Evolutionary conservation across 306 rosid species (phyloP).

Genomic region (Begonia masoniana): DNA sequence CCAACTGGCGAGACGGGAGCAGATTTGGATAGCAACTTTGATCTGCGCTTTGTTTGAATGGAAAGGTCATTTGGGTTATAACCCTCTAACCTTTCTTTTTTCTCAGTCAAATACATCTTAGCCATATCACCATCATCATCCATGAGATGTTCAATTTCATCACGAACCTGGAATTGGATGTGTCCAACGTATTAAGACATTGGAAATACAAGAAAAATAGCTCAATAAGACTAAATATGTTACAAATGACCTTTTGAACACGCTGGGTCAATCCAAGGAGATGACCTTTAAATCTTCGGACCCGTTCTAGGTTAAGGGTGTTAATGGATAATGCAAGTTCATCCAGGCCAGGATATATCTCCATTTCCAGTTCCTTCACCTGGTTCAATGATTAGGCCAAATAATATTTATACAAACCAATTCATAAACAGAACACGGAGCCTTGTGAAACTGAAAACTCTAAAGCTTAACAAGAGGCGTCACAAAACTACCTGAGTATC

Average conservation of each 20-base stretch:
- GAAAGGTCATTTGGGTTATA: conserved; percentile 28
- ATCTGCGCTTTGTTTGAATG: conserved; percentile 20
- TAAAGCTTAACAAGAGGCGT: too few species aligned
- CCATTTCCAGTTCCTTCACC: conserved; percentile 63
- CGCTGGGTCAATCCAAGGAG: conserved; percentile 88
- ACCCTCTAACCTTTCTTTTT: conserved; percentile 29
- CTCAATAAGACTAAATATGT: conserved; percentile 3
- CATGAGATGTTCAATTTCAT: conserved; percentile 41
- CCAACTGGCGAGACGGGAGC: conserved; percentile 75
- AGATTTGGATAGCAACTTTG: conserved; percentile 39
- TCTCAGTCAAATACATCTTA: conserved; percentile 40
- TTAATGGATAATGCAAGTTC: conserved; percentile 67
- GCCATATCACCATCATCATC: conserved; percentile 45
- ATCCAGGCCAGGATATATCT: conserved; percentile 85
- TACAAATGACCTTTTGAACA: conserved; percentile 69
- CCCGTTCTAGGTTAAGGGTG: conserved; percentile 85
- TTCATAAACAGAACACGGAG: too few species aligned
- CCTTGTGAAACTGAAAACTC: too few species aligned
- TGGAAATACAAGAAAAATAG: conserved; percentile 1
- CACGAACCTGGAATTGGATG: conserved; percentile 31
- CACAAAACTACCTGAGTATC: conserved; percentile 65
- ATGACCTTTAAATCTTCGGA: conserved; percentile 86
- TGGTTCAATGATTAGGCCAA: conserved; percentile 9
- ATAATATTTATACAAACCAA: background rate
- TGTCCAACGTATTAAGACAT: background rate